Evolutionary conservation across 2,329 filamentous ascomycete species (phyloP), one percentile per base, ranked within the genome.

Genomic region (Curvularia lunata): DNA sequence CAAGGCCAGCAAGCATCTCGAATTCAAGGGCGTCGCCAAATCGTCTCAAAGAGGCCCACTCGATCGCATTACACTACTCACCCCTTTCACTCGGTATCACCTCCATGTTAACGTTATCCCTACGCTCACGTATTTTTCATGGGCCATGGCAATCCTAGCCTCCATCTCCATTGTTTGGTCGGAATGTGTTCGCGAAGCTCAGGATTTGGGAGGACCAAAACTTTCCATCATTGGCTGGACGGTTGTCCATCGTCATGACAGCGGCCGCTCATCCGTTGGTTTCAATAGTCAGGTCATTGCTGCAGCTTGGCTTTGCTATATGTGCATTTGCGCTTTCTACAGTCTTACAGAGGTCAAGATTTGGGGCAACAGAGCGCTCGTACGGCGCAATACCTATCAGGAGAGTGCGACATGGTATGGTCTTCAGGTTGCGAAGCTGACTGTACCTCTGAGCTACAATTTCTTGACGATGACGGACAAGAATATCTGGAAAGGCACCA

Each of bases 351-450:
- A 97, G 73, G 91, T 97, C 68, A 96, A 95, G 71, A 92, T 97
- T n/a, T 99, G 95, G 95, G 91, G 95, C 55, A 95, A 96, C 48
- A 88, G 95, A 32, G 94, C 95, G 0, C 83, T 99, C 5, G 94
- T 98, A 46, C 87, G 86, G 58, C 88, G 95, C 56, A 95, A 96
- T 72, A 99, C 95, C 0, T 94, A 96, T 57, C 88, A 91, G 59
- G 95, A 98, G 75, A 92, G 89, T 48, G 95, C 95, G 0, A 96
- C 94, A 66, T 99, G 96, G 92, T 99, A 98, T 73, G 90, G 92
- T 1, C 88, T 92, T 57, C 92, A 97, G 75, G 91, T 97, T 10
- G 94, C 95, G 50, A 91, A 93, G 70, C 86, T 99, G 42, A 97
- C 91, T 1, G 91, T 99, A 0, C 95, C 95, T 0, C 83, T 99